Percentiles rank a stretch among this genome's conserved stretches.
Conservation (phyloP, 2,329 filamentous ascomycete species). For the Daldinia eschscholtzii region DNA sequence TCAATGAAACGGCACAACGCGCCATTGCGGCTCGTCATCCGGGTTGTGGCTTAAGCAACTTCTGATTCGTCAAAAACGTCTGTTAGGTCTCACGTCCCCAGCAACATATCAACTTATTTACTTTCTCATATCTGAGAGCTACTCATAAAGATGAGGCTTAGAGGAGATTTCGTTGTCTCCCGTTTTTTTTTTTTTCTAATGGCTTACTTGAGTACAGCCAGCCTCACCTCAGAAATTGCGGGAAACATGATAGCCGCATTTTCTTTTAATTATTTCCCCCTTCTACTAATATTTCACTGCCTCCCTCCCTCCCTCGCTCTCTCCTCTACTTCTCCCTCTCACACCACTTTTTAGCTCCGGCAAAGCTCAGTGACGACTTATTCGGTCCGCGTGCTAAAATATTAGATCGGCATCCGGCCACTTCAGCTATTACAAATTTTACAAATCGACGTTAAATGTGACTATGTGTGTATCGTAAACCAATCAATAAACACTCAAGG, state of each 20-base stretch:
- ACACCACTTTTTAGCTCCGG: not conserved
- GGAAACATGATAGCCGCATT: slow-evolving; percentile 30
- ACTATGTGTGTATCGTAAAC: slow-evolving; percentile 22
- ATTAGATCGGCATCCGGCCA: slow-evolving; percentile 15
- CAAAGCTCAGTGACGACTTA: slow-evolving; percentile 10
- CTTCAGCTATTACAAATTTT: slow-evolving; percentile 17
- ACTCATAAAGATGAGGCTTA: slow-evolving; percentile 21
- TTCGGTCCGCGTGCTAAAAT: slow-evolving; percentile 28
- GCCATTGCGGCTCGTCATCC: slow-evolving; percentile 38
- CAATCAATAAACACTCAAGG: slow-evolving; percentile 24
- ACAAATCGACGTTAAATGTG: slow-evolving; percentile 7
- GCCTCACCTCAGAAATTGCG: slow-evolving; percentile 18
- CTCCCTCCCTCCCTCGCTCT: not conserved
- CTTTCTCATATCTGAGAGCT: not conserved
- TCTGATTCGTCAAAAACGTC: slow-evolving; percentile 30
- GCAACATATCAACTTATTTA: not conserved
- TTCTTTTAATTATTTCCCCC: slow-evolving; percentile 11
- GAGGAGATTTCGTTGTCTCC: not conserved
- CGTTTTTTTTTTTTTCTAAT: not conserved
- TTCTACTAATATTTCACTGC: not conserved
- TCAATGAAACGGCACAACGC: slow-evolving; percentile 37
- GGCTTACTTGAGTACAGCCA: not conserved
- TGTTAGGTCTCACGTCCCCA: slow-evolving; percentile 33
- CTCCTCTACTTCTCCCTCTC: slow-evolving; percentile 6
- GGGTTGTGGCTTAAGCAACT: slow-evolving; percentile 27